These are phyloP conservation scores for Hymenoscyphus occultus DNA, from an alignment of 2,329 filamentous ascomycete genomes.

Conservation along the genomic window DNA sequence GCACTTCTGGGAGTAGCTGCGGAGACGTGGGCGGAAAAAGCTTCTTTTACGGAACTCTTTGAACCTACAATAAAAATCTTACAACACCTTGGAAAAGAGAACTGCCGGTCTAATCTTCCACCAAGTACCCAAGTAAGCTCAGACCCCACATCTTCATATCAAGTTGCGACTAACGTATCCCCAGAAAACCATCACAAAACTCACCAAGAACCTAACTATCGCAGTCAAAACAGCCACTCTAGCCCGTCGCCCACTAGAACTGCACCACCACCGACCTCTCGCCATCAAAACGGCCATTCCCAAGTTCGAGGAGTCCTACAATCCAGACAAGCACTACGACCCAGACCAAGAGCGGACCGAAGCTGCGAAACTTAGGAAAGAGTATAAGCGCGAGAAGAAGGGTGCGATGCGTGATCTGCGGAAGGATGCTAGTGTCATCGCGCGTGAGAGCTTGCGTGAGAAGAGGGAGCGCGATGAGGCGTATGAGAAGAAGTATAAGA, in stretches of 20 bases:
- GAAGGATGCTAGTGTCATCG: constrained; percentile 93
- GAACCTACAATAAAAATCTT: constrained; percentile 58
- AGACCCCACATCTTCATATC: neutral
- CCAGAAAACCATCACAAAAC: constrained; percentile 28
- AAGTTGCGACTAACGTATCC: constrained; percentile 20
- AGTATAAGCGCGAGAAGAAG: constrained; percentile 95
- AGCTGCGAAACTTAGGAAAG: constrained; percentile 75
- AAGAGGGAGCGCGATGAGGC: constrained; percentile 92
- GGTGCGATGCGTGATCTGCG: constrained; percentile 89
- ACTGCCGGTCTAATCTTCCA: constrained; percentile 51
- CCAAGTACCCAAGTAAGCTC: constrained; percentile 28
- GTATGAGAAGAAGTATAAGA: constrained; percentile 95
- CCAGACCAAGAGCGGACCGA: constrained; percentile 88
- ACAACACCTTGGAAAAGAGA: constrained; percentile 56
- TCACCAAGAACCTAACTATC: constrained; percentile 44
- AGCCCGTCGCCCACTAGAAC: constrained; percentile 72
- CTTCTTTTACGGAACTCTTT: constrained; percentile 78
- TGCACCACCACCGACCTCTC: constrained; percentile 85
- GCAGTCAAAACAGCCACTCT: constrained; percentile 61
- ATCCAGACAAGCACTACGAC: constrained; percentile 96
- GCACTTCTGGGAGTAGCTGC: constrained; percentile 66
- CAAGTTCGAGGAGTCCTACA: constrained; percentile 95
- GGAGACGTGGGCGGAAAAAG: constrained; percentile 69
- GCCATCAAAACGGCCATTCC: constrained; percentile 86
- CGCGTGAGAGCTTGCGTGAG: constrained; percentile 80